These are phyloP conservation scores for Globisporangium barbulae DNA, from an alignment of 352 stramenopile species.

Conservation along the genomic window DNA sequence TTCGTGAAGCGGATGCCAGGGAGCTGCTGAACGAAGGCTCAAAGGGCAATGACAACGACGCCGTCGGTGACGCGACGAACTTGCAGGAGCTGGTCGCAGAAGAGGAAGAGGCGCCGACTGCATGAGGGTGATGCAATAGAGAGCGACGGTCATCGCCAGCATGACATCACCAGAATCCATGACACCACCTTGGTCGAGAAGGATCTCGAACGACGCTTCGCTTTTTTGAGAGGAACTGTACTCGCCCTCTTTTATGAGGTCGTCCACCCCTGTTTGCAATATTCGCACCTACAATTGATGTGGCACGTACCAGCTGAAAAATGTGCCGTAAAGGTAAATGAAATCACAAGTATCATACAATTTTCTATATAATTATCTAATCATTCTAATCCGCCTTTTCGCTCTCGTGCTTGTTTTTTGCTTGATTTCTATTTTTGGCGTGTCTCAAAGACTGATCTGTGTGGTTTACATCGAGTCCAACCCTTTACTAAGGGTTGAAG, in stretches of 20 bases:
- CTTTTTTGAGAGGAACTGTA: neutral
- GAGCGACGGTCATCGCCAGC: neutral
- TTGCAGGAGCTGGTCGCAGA: neutral
- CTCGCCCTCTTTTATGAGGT: slow-evolving; percentile 1
- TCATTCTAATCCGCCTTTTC: neutral
- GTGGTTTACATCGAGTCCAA: slow-evolving; percentile 7
- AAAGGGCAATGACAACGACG: neutral
- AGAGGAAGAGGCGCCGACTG: neutral
- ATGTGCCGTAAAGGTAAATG: neutral
- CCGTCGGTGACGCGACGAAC: neutral
- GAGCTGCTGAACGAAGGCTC: neutral
- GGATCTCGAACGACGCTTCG: neutral
- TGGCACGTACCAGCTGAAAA: neutral
- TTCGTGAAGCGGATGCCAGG: neutral
- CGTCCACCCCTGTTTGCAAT: neutral
- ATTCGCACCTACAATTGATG: neutral
- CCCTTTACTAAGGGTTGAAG: slow-evolving; percentile 10
- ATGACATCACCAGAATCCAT: no score
- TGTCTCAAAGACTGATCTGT: neutral
- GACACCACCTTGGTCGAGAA: neutral
- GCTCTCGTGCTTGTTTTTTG: neutral
- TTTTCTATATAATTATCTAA: neutral
- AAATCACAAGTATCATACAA: neutral
- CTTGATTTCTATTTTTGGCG: neutral
- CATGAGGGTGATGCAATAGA: neutral